A percentile compares a stretch with the other conserved stretches of the same genome.
These are phyloP conservation scores for Typha latifolia DNA, from an alignment of 176 grass and related monocot genomes.

Conservation along the genomic window DNA sequence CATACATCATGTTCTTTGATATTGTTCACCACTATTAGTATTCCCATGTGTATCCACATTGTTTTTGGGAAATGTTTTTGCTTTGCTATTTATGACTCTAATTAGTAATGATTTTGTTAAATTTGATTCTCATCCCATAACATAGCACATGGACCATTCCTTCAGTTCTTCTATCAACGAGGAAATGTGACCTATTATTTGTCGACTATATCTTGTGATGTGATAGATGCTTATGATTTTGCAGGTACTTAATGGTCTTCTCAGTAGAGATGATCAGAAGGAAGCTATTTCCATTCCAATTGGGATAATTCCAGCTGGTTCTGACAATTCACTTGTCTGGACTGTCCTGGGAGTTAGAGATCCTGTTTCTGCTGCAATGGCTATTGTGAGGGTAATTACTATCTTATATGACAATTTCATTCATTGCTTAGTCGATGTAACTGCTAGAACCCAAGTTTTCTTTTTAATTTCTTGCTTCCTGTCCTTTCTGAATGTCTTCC, in stretches of 20 bases:
- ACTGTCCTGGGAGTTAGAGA: slow-evolving; percentile 93
- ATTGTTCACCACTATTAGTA: too few relatives aligned
- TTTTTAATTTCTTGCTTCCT: slow-evolving; percentile 2
- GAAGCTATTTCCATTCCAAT: slow-evolving; percentile 93
- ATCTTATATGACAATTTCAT: background rate
- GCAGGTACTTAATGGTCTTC: slow-evolving; percentile 94
- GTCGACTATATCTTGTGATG: background rate
- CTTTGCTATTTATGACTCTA: too few relatives aligned
- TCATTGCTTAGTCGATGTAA: background rate
- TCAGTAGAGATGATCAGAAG: slow-evolving; percentile 70
- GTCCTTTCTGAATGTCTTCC: background rate
- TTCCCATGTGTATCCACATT: too few relatives aligned
- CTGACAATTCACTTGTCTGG: slow-evolving; percentile 97
- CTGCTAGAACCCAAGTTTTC: background rate
- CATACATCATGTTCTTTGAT: too few relatives aligned
- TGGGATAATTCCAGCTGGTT: slow-evolving; percentile 97
- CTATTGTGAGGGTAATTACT: slow-evolving; percentile 76
- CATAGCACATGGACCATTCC: background rate
- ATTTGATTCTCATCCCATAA: background rate
- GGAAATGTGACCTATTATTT: background rate
- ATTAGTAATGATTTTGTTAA: too few relatives aligned
- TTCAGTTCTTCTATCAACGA: background rate
- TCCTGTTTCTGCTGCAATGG: slow-evolving; percentile 87
- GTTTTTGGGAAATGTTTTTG: too few relatives aligned
- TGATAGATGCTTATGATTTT: slow-evolving; percentile 24